A percentile compares a stretch with the other conserved stretches of the same genome.
Conservation (phyloP, 768 basidiomycete genomes). For the Sistotremastrum suecicum region DNA sequence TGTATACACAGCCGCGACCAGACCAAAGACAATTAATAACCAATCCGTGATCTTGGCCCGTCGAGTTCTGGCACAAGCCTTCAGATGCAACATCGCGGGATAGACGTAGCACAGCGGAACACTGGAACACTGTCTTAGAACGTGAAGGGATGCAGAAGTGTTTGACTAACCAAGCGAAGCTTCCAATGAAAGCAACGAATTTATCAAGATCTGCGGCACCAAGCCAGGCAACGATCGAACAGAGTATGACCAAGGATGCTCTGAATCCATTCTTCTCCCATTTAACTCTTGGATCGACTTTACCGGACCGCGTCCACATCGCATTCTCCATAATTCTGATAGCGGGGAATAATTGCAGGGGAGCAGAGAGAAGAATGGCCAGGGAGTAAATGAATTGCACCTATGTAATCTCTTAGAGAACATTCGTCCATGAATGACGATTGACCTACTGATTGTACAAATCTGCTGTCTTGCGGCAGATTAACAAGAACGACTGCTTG, state of each 20-base stretch:
- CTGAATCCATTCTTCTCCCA: constrained; percentile 94
- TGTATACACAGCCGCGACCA: constrained; percentile 61
- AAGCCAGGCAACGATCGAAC: constrained; percentile 67
- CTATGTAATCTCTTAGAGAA: constrained; percentile 16
- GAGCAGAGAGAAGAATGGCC: constrained; percentile 84
- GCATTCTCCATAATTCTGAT: constrained; percentile 96
- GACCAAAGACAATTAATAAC: constrained; percentile 61
- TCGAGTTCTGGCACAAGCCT: constrained; percentile 63
- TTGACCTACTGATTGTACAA: constrained; percentile 72
- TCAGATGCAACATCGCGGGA: constrained; percentile 86
- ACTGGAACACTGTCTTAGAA: constrained; percentile 24
- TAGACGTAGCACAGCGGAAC: constrained; percentile 91
- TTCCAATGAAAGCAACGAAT: constrained; percentile 86
- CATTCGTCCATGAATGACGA: constrained; percentile 11
- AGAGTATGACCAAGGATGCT: constrained; percentile 59
- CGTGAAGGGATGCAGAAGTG: neutral
- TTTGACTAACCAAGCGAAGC: constrained; percentile 74
- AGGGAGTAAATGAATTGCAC: constrained; percentile 82
- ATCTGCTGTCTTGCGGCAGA: constrained; percentile 64
- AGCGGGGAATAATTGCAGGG: constrained; percentile 95
- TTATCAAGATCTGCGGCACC: constrained; percentile 89
- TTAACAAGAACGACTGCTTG: constrained; percentile 94
- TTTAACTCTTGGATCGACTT: constrained; percentile 66
- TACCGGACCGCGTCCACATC: constrained; percentile 79
- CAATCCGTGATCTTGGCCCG: constrained; percentile 56